phyloP scores from a whole-genome alignment of 2,329 filamentous ascomycete genomes.

The Scedosporium dehoogii region DNA sequence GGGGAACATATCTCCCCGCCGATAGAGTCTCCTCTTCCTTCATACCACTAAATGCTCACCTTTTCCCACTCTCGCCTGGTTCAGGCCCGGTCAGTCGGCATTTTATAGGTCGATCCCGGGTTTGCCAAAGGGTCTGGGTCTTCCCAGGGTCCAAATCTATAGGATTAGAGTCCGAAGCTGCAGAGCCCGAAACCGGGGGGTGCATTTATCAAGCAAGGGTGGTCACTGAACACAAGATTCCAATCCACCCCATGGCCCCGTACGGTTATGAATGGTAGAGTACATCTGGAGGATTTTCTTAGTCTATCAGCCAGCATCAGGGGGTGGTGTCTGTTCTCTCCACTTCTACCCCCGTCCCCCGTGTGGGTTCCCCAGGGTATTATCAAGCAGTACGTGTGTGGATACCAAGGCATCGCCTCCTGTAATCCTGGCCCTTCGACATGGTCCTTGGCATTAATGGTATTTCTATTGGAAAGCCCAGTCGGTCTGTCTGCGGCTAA shows the following conservation, averaged over 20 bases:
- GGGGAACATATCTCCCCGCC: neutral
- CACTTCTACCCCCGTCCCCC: neutral
- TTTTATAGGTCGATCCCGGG: neutral
- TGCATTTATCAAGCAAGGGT: neutral
- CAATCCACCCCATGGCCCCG: neutral
- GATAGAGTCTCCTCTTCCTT: neutral
- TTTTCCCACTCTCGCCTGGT: neutral
- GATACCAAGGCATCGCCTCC: neutral
- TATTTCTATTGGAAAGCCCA: neutral
- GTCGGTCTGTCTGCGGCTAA: slow-evolving; percentile 4
- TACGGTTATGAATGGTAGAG: neutral
- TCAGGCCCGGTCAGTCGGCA: neutral
- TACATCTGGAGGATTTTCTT: neutral
- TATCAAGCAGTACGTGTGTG: neutral
- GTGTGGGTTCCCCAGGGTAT: neutral
- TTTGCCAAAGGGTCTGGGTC: neutral
- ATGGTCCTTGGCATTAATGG: slow-evolving; percentile 1
- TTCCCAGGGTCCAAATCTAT: neutral
- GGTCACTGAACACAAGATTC: neutral
- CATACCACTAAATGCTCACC: neutral
- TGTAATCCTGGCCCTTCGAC: neutral
- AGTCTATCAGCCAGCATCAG: neutral
- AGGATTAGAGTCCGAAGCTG: neutral
- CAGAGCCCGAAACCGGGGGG: slow-evolving; percentile 1
- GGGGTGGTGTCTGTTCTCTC: neutral